Evolutionary conservation across 2,329 filamentous ascomycete species (phyloP).

Genomic region (Fusarium bactridioides): DNA sequence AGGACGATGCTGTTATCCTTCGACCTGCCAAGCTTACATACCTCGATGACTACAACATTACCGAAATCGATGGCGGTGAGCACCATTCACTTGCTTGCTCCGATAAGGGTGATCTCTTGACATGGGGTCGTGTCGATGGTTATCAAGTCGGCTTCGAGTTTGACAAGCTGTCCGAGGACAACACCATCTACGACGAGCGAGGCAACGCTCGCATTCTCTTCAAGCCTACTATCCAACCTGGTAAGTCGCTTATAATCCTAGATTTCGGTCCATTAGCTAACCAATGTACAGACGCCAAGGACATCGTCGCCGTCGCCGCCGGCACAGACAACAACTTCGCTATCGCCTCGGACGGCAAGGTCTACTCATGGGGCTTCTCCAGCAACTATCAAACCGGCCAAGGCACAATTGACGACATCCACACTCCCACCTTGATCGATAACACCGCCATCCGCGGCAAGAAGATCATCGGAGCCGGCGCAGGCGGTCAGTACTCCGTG

Average conservation of each 20-base stretch:
- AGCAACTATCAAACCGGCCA: slow-evolving; percentile 82
- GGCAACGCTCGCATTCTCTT: slow-evolving; percentile 71
- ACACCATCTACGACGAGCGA: slow-evolving; percentile 69
- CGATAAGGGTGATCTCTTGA: slow-evolving; percentile 62
- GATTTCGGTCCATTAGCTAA: background rate
- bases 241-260: slow-evolving; percentile 45
- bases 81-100: slow-evolving; percentile 78
- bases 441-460: slow-evolving; percentile 82
- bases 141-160: slow-evolving; percentile 65
- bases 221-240: slow-evolving; percentile 51
- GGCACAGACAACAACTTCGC: slow-evolving; percentile 79
- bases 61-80: slow-evolving; percentile 71
- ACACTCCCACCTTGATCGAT: slow-evolving; percentile 79
- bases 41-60: slow-evolving; percentile 70
- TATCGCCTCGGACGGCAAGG: slow-evolving; percentile 73
- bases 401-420: slow-evolving; percentile 80
- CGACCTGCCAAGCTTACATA: slow-evolving; percentile 72
- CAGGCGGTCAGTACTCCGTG: slow-evolving; percentile 85
- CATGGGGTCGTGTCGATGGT: slow-evolving; percentile 67
- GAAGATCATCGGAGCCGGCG: slow-evolving; percentile 79
- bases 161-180: slow-evolving; percentile 56
- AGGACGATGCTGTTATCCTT: slow-evolving; percentile 71
- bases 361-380: slow-evolving; percentile 83
- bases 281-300: slow-evolving; percentile 53
- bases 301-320: slow-evolving; percentile 64